Percentiles rank a stretch among this genome's conserved stretches.
These are phyloP conservation scores for Aspergillus funiculosus DNA, from an alignment of 495 filamentous ascomycete genomes.

Conservation along the genomic window DNA sequence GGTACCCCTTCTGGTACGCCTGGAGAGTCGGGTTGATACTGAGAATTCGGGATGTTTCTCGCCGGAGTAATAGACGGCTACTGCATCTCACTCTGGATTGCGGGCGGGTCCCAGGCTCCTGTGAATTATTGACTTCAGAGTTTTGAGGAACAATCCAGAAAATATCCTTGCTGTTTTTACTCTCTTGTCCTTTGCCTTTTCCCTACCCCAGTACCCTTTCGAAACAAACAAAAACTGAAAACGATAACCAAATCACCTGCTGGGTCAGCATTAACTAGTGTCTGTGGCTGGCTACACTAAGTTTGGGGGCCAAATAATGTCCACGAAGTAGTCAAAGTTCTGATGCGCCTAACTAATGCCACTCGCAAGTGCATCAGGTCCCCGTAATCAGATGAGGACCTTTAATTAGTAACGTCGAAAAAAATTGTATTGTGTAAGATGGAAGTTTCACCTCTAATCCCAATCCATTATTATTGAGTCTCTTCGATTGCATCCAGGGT, in stretches of 20 bases:
- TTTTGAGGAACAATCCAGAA: constrained; percentile 16
- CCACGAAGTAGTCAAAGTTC: constrained; percentile 2
- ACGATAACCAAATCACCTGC: constrained; percentile 10
- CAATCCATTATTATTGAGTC: too few relatives aligned
- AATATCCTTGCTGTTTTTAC: constrained; percentile 2
- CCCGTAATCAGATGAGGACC: too few relatives aligned
- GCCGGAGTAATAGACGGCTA: too few relatives aligned
- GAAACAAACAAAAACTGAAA: constrained; percentile 3
- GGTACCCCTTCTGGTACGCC: neutral
- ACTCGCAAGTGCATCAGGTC: neutral
- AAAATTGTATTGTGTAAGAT: too few relatives aligned
- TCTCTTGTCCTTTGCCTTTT: neutral
- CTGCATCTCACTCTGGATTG: neutral
- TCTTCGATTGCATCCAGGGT: too few relatives aligned
- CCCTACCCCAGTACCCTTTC: neutral
- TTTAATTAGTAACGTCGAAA: constrained; percentile 7
- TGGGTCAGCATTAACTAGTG: constrained; percentile 13
- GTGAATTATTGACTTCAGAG: constrained; percentile 1
- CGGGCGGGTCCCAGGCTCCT: neutral
- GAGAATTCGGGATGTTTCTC: too few relatives aligned
- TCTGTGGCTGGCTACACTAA: constrained; percentile 14
- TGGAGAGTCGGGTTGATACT: too few relatives aligned
- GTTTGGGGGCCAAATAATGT: constrained; percentile 18
- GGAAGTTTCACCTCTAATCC: too few relatives aligned
- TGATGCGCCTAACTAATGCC: constrained; percentile 6